phyloP scores from a whole-genome alignment of 306 rosid genomes.

The Quercus suber region DNA sequence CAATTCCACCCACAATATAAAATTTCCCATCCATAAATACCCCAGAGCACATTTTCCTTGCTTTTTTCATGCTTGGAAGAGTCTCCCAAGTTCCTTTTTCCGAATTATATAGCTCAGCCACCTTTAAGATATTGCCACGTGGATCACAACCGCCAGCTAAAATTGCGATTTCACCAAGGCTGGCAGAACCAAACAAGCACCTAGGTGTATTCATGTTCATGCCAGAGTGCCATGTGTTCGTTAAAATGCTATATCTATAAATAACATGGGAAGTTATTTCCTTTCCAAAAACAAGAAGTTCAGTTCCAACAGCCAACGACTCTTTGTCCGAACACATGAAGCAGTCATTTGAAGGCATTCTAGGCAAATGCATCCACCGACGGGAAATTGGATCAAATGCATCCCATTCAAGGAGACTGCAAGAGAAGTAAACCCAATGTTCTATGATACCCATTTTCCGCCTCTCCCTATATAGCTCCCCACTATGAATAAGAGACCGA shows the following conservation, averaged over 20 bases:
- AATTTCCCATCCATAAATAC: constrained; percentile 64
- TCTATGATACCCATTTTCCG: constrained; percentile 51
- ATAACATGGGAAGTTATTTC: constrained; percentile 42
- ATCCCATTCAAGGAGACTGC: constrained; percentile 58
- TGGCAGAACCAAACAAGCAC: constrained; percentile 74
- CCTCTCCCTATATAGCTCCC: constrained; percentile 61
- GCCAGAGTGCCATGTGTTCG: constrained; percentile 60
- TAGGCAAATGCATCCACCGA: constrained; percentile 63
- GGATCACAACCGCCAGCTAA: constrained; percentile 74
- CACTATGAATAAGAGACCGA: constrained; percentile 46
- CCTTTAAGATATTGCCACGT: constrained; percentile 42
- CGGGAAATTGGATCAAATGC: constrained; percentile 58
- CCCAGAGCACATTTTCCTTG: constrained; percentile 67
- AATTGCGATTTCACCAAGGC: constrained; percentile 63
- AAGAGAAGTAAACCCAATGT: constrained; percentile 83
- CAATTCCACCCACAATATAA: constrained; percentile 69
- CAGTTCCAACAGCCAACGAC: constrained; percentile 78
- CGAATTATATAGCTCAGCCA: constrained; percentile 72
- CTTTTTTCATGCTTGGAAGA: constrained; percentile 62
- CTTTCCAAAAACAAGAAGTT: constrained; percentile 80
- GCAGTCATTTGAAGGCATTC: constrained; percentile 47
- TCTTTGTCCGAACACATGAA: constrained; percentile 71
- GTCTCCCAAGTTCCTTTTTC: constrained; percentile 56
- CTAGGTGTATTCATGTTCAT: constrained; percentile 55
- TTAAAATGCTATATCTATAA: constrained; percentile 58